These are phyloP conservation scores for Stenogyne calaminthoides DNA, from an alignment of 305 asterid species.

Conservation along the genomic window DNA sequence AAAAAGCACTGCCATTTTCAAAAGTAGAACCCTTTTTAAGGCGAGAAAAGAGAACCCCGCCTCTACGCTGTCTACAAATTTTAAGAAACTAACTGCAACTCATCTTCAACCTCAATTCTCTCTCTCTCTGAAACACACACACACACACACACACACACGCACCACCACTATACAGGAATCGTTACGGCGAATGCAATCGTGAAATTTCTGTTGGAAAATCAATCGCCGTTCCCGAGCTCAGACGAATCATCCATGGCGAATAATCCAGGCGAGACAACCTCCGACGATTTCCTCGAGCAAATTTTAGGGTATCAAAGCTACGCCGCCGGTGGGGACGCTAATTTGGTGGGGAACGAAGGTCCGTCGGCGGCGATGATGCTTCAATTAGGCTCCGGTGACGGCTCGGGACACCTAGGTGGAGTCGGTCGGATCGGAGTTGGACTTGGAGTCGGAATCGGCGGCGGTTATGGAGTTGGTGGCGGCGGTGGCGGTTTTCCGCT, in stretches of 20 bases:
- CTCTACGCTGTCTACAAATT: conserved; percentile 18
- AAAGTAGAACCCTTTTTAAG: conserved; percentile 25
- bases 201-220: conserved; percentile 4
- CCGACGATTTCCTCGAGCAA: conserved; percentile 93
- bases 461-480: conserved; percentile 53
- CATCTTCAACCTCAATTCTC: conserved; percentile 4
- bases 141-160: no score
- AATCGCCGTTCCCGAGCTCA: conserved; percentile 16
- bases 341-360: conserved; percentile 48
- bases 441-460: conserved; percentile 57
- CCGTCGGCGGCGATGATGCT: conserved; percentile 60
- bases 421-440: conserved; percentile 56
- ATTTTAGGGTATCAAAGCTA: conserved; percentile 74
- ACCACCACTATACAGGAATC: neutral
- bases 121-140: neutral
- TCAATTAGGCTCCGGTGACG: conserved; percentile 64
- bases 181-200: neutral
- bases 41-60: conserved; percentile 34
- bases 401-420: conserved; percentile 58
- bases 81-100: neutral
- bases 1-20: conserved; percentile 26
- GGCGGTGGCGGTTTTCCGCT: conserved; percentile 68
- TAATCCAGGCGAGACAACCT: conserved; percentile 64
- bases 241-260: conserved; percentile 60
- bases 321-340: conserved; percentile 44